Percentiles rank a stretch among this genome's conserved stretches.
Conservation (phyloP, 2,329 filamentous ascomycete genomes). For the Lasiodiplodia gonubiensis region DNA sequence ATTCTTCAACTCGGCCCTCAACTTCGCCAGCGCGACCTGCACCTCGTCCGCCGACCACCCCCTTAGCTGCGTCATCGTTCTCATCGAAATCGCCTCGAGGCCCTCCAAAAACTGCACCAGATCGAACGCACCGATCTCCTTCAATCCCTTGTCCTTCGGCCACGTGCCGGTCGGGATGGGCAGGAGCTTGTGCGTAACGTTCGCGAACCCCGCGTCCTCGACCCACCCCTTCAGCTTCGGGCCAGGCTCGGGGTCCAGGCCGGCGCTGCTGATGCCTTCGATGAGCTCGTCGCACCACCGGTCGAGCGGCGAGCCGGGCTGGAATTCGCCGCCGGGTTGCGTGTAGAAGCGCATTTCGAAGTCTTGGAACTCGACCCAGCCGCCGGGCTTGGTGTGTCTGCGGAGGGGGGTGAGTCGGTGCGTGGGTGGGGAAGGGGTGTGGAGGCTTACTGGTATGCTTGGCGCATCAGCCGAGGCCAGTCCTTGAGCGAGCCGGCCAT, state of each 20-base stretch:
- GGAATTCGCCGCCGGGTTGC: conserved; percentile 7
- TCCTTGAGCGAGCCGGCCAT: conserved; percentile 41
- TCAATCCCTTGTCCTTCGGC: conserved; percentile 36
- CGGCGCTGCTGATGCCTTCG: neutral
- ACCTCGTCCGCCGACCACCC: conserved; percentile 36
- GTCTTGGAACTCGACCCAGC: conserved; percentile 45
- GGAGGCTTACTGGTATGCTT: conserved; percentile 38
- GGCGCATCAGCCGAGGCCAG: conserved; percentile 41
- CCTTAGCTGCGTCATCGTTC: conserved; percentile 30
- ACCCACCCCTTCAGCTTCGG: conserved; percentile 40
- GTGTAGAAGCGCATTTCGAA: conserved; percentile 19
- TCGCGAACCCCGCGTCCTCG: conserved; percentile 41
- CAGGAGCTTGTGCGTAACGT: conserved; percentile 42
- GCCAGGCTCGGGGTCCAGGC: conserved; percentile 4
- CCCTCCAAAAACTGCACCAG: conserved; percentile 37
- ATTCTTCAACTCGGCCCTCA: conserved; percentile 34
- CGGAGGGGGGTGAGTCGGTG: conserved; percentile 10
- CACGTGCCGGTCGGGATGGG: conserved; percentile 35
- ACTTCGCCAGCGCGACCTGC: conserved; percentile 35
- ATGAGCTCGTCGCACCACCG: conserved; percentile 28
- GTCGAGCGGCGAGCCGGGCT: conserved; percentile 31
- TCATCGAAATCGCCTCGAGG: conserved; percentile 35
- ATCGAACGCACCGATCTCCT: conserved; percentile 39
- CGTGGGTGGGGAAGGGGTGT: neutral
- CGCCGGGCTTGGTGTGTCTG: conserved; percentile 45